Base-by-base conservation (phyloP, 2,329 filamentous ascomycete genomes). In the Paraconiothyrium sp. region DNA sequence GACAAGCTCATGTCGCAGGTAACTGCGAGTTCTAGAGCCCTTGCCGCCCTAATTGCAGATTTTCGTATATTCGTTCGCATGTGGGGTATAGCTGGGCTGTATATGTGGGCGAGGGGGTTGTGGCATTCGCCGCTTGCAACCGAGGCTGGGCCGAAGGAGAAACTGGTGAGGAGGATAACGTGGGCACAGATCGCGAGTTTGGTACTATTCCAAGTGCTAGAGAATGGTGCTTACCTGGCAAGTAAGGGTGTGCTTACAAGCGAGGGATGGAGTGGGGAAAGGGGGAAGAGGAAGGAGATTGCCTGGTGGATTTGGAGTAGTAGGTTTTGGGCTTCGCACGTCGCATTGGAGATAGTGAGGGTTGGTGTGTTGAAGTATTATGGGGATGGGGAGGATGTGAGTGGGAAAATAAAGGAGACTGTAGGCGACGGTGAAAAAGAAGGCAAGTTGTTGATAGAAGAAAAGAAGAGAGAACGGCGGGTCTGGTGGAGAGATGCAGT, bases 221-320 rank as follows among this genome's bases (percentile, higher is more conserved):
- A 99, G 83, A 97, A 97, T 80, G 85, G 86, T 43, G 91, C 91
- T 16, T 97, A 91, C 81, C 85, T 98, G 41, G 85, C 89, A 3
- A 83, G 84, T 62, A 93, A 93, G 77, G 89, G 90, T 22, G 86
- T 96, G 3, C 75, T 97, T 34, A 74, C 72, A 13, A 63, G 59
- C 16, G 63, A 57, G 54, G 83, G 80, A 16, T 84, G 87, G 80
- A 78, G 79, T 6, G 82, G 84, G 14, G 83, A 85, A 51, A 67
- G 63, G 9, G 78, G 80, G 0, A 74, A 77, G 56, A 69, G 59
- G 35, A 85, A 85, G 51, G 85, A 91, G 75, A 84, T 77, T 32
- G 83, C 81, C 67, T 89, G 90, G 74, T 90, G 86, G 79, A 76
- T 89, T 20, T 92, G 90, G 88, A 93, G 91, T 78, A 89, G 88